Conservation (phyloP, 164 flowering plant genomes). For the Protea cynaroides region DNA sequence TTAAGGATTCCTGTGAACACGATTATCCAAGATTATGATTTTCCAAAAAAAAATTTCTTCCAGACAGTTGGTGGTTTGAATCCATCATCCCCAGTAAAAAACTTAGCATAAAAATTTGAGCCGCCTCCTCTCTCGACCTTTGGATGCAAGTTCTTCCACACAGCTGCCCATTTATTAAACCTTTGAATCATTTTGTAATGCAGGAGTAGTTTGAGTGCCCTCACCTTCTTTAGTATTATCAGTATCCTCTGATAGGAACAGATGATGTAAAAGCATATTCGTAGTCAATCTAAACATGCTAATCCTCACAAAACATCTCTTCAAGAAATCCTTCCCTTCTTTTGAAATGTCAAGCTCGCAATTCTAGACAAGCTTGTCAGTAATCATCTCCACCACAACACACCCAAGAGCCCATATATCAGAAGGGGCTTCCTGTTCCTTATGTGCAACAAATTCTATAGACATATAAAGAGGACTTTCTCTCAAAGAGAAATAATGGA, state of each 20-base stretch:
- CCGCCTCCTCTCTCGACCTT: too few species aligned
- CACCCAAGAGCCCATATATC: conserved; percentile 2
- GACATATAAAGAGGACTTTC: not conserved
- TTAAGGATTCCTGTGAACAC: too few species aligned
- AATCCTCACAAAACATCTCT: not conserved
- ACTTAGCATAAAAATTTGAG: too few species aligned
- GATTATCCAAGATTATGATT: too few species aligned
- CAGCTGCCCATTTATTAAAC: too few species aligned
- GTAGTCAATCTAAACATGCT: not conserved
- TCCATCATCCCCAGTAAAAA: too few species aligned
- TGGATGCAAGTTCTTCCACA: too few species aligned
- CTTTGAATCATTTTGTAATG: too few species aligned
- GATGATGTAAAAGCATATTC: not conserved
- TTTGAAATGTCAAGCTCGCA: not conserved
- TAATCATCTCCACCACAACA: not conserved
- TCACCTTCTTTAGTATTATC: not conserved
- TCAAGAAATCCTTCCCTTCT: not conserved
- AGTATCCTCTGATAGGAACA: not conserved
- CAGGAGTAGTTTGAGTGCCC: not conserved
- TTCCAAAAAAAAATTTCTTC: too few species aligned
- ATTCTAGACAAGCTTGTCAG: not conserved
- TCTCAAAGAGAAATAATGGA: not conserved
- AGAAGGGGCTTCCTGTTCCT: not conserved
- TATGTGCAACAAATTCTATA: not conserved
- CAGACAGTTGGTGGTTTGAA: too few species aligned